A percentile compares a stretch with the other conserved stretches of the same genome.
Evolutionary conservation across 306 rosid species (phyloP).

Genomic region (Morella rubra): DNA sequence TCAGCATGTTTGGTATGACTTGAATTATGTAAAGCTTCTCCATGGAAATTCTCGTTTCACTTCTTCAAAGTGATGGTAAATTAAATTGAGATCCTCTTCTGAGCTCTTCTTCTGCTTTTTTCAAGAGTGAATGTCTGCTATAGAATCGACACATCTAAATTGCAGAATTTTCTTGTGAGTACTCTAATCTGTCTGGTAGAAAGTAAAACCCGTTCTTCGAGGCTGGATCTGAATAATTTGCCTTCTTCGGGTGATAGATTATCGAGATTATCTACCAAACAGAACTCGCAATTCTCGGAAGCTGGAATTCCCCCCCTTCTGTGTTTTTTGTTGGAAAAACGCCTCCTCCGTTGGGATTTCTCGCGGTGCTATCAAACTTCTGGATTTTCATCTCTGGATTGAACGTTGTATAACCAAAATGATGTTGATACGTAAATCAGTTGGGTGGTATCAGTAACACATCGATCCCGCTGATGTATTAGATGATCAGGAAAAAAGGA

Average conservation of each 20-base stretch:
- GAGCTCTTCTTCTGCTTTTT: not conserved
- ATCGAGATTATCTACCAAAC: not conserved
- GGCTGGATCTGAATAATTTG: not conserved
- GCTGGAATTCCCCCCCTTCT: too few relatives aligned
- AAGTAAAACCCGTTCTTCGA: not conserved
- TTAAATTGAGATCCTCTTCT: not conserved
- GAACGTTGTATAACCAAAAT: too few relatives aligned
- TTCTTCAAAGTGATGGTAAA: constrained; percentile 8
- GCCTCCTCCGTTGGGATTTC: too few relatives aligned
- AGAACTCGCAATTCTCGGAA: not conserved
- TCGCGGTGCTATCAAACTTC: too few relatives aligned
- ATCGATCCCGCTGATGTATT: too few relatives aligned
- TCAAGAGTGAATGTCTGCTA: not conserved
- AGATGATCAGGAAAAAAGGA: too few relatives aligned
- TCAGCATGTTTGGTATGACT: not conserved
- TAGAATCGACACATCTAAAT: not conserved
- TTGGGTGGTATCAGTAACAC: too few relatives aligned
- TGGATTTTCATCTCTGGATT: too few relatives aligned
- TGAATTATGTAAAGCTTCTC: constrained; percentile 24
- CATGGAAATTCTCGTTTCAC: constrained; percentile 7
- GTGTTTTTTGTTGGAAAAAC: too few relatives aligned
- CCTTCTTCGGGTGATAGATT: not conserved
- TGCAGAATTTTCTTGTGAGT: not conserved
- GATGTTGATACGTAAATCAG: too few relatives aligned
- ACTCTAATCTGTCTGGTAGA: not conserved